These are phyloP conservation scores for Entrophospora sp. DNA, from an alignment of 192 early-diverging fungal species.

Conservation along the genomic window DNA sequence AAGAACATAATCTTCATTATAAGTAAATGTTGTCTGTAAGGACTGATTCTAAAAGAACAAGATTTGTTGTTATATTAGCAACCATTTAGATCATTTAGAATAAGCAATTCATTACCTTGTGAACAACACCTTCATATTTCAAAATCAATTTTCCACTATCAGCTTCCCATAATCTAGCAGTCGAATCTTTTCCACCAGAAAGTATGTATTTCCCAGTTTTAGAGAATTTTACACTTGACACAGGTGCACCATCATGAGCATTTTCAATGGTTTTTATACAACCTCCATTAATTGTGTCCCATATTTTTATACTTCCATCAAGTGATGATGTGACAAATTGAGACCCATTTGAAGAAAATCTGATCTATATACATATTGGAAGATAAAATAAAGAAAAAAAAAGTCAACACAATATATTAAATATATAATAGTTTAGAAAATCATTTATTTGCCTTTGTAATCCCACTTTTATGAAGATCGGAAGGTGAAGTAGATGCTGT, in stretches of 20 bases:
- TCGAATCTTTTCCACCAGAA: no score
- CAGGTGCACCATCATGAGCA: no score
- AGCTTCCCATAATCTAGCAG: conserved; percentile 74
- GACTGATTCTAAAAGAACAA: conserved; percentile 22
- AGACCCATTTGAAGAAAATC: no score
- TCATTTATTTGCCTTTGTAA: conserved; percentile 24
- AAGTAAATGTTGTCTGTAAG: conserved; percentile 37
- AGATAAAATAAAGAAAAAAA: conserved; percentile 68
- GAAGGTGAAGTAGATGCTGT: conserved; percentile 41
- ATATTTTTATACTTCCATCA: no score
- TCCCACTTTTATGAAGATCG: conserved; percentile 40
- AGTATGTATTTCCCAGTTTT: conserved; percentile 62
- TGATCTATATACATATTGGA: conserved; percentile 75
- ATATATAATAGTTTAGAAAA: conserved; percentile 26
- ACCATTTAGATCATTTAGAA: neutral
- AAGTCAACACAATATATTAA: conserved; percentile 54
- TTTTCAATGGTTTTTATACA: conserved; percentile 73
- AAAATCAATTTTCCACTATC: conserved; percentile 58
- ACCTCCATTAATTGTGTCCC: conserved; percentile 62
- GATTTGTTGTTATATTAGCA: neutral
- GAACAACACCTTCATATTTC: no score
- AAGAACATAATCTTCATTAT: conserved; percentile 64
- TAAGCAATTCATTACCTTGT: conserved; percentile 27
- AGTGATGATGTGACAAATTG: no score
- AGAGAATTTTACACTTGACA: conserved; percentile 63